A percentile compares a stretch with the other conserved stretches of the same genome.
These are phyloP conservation scores for Russula brevipes DNA, from an alignment of 768 basidiomycete genomes.

Conservation along the genomic window DNA sequence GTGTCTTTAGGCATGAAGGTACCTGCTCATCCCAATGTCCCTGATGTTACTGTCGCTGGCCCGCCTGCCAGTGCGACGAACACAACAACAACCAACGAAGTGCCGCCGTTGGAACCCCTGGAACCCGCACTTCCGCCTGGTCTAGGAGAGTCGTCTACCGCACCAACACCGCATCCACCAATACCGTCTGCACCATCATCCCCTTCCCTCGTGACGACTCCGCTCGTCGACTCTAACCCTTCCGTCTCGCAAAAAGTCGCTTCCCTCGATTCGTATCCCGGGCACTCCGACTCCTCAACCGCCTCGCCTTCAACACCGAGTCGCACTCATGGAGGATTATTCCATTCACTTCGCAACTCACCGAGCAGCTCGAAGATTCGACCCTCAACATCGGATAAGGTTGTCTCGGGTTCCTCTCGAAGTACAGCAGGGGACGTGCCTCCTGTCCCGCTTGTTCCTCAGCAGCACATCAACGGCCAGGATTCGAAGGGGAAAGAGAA, in stretches of 20 bases:
- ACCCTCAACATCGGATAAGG: constrained; percentile 22
- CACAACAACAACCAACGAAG: neutral
- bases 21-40: constrained; percentile 27
- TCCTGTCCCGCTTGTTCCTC: constrained; percentile 31
- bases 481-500: constrained; percentile 29
- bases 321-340: constrained; percentile 20
- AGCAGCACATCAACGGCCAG: constrained; percentile 29
- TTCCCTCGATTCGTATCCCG: constrained; percentile 21
- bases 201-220: constrained; percentile 24
- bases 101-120: neutral
- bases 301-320: constrained; percentile 15
- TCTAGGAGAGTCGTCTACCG: constrained; percentile 2
- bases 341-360: constrained; percentile 21
- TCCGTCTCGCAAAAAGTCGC: constrained; percentile 21
- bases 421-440: constrained; percentile 23
- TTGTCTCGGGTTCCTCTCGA: constrained; percentile 22
- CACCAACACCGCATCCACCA: neutral
- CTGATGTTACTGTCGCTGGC: constrained; percentile 21
- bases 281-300: constrained; percentile 16
- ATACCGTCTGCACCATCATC: constrained; percentile 26
- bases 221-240: constrained; percentile 18
- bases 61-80: neutral
- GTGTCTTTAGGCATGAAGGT: constrained; percentile 60
- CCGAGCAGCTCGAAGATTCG: constrained; percentile 24
- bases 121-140: constrained; percentile 19